Percentiles rank a stretch among this genome's conserved stretches.
Conservation (phyloP, 805 yeast species). For the Kluyveromyces dobzhanskii region DNA sequence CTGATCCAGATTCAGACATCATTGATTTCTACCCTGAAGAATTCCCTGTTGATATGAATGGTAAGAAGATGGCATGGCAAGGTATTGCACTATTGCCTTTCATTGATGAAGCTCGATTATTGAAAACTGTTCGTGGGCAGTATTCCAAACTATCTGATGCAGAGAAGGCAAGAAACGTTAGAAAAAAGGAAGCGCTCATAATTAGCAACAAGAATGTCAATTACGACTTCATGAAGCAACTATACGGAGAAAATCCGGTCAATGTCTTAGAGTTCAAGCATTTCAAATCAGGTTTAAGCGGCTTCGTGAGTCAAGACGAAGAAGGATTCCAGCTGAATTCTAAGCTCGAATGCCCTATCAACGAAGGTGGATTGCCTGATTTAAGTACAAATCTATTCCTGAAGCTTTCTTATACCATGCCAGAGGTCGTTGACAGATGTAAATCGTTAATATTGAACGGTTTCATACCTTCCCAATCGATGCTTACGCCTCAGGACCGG, state of each 20-base stretch:
- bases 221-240: conserved; percentile 26
- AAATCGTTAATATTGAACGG: conserved; percentile 85
- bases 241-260: conserved; percentile 21
- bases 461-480: conserved; percentile 50
- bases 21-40: conserved; percentile 87
- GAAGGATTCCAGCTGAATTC: conserved; percentile 27
- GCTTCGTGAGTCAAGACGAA: conserved; percentile 36
- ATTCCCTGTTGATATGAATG: conserved; percentile 90
- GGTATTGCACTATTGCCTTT: conserved; percentile 87
- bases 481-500: conserved; percentile 60
- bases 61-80: conserved; percentile 91
- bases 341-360: conserved; percentile 29
- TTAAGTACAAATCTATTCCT: conserved; percentile 36
- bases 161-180: conserved; percentile 63
- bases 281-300: conserved; percentile 50
- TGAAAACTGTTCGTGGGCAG: conserved; percentile 55
- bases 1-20: conserved; percentile 67
- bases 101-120: conserved; percentile 71
- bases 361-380: conserved; percentile 29
- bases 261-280: conserved; percentile 35
- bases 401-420: conserved; percentile 49
- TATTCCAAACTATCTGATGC: conserved; percentile 56
- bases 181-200: conserved; percentile 60
- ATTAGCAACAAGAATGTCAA: conserved; percentile 56
- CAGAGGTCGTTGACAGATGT: conserved; percentile 31